phyloP scores from a whole-genome alignment of 2,329 filamentous ascomycete species.

The Colletotrichum sp. region DNA sequence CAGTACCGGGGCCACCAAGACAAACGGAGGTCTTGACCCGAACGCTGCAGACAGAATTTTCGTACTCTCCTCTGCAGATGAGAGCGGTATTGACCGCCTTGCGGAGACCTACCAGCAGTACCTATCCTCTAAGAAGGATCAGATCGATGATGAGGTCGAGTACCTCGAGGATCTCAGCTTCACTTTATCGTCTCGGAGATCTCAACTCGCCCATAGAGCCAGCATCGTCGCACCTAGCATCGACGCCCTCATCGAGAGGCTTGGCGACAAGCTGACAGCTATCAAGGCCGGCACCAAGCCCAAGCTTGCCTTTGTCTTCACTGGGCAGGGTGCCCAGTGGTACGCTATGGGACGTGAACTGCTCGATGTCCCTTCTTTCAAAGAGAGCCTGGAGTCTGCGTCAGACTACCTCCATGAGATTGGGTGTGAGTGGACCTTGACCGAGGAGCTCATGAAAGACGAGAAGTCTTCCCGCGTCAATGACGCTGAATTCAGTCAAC shows the following conservation, averaged over 20 bases:
- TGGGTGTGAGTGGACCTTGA: conserved; percentile 22
- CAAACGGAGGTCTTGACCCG: not conserved
- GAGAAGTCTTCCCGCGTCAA: conserved; percentile 19
- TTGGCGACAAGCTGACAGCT: not conserved
- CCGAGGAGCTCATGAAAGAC: conserved; percentile 24
- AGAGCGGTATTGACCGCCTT: not conserved
- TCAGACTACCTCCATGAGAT: conserved; percentile 22
- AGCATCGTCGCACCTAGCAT: not conserved
- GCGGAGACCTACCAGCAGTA: not conserved
- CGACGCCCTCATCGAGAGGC: not conserved
- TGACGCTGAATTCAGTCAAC: conserved; percentile 31
- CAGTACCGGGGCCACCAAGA: not conserved
- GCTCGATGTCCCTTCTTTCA: conserved; percentile 36
- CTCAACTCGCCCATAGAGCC: not conserved
- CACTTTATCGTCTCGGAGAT: not conserved
- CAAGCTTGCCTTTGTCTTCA: conserved; percentile 24
- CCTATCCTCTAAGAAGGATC: not conserved
- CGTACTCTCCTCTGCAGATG: not conserved
- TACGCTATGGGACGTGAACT: conserved; percentile 20
- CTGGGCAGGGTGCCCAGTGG: conserved; percentile 30
- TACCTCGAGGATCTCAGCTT: not conserved
- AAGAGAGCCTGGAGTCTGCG: conserved; percentile 30
- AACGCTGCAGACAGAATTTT: not conserved
- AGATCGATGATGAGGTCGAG: not conserved
- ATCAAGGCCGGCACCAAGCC: not conserved